Conservation (phyloP, 2,329 filamentous ascomycete genomes). For the Trematosphaeria pertusa region DNA sequence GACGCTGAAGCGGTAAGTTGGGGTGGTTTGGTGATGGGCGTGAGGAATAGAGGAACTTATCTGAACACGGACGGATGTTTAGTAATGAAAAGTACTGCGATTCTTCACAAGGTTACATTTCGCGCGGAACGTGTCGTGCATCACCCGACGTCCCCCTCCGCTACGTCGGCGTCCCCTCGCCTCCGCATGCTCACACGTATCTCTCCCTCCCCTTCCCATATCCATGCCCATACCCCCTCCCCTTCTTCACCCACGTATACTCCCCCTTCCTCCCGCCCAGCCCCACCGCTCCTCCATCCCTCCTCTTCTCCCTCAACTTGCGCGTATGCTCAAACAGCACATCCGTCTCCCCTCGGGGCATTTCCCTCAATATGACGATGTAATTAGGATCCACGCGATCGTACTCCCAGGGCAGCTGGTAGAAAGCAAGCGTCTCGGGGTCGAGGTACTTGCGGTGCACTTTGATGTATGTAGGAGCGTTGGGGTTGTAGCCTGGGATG, state of each 20-base stretch:
- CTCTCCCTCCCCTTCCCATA: slow-evolving; percentile 1
- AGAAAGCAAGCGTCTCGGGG: slow-evolving; percentile 14
- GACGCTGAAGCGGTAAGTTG: slow-evolving; percentile 66
- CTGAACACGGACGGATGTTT: too few relatives aligned
- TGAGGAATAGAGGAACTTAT: too few relatives aligned
- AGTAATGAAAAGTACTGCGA: too few relatives aligned
- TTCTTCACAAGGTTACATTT: too few relatives aligned
- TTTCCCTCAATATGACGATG: slow-evolving; percentile 9
- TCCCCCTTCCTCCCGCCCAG: neutral
- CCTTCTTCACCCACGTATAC: slow-evolving; percentile 8
- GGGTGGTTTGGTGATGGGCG: too few relatives aligned
- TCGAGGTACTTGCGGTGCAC: slow-evolving; percentile 19
- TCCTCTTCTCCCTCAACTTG: slow-evolving; percentile 1
- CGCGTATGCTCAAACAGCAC: slow-evolving; percentile 17
- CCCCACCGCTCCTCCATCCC: neutral
- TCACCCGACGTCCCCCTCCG: too few relatives aligned
- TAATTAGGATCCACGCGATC: slow-evolving; percentile 17
- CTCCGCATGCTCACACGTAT: neutral
- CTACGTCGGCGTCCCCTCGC: neutral
- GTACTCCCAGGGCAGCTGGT: slow-evolving; percentile 18
- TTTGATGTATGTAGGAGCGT: slow-evolving; percentile 10
- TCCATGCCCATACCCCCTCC: neutral
- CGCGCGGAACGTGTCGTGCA: too few relatives aligned
- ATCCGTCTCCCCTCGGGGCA: slow-evolving; percentile 6
- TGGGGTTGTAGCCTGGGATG: neutral